Evolutionary conservation across 2,329 filamentous ascomycete species (phyloP).

Genomic region (Fusarium xyrophilum): DNA sequence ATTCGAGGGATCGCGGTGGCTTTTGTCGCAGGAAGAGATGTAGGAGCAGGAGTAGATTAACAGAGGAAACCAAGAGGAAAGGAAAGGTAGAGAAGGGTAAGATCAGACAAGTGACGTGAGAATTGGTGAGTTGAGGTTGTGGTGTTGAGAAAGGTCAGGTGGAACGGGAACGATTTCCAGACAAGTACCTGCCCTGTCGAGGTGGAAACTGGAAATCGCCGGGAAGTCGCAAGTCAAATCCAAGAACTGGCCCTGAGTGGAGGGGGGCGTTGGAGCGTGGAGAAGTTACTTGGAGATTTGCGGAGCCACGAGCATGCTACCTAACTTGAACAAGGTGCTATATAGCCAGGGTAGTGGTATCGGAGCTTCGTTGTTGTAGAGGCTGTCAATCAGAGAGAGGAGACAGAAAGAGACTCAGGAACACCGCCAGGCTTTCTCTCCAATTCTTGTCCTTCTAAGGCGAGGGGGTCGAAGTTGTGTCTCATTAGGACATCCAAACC

Average conservation of each 20-base stretch:
- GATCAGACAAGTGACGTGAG: constrained; percentile 3
- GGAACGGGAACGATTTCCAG: constrained; percentile 29
- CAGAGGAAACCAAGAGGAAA: background rate
- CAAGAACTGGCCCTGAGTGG: constrained; percentile 20
- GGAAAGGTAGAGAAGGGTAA: background rate
- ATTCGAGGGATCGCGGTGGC: constrained; percentile 21
- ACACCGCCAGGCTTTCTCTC: background rate
- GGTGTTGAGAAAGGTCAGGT: constrained; percentile 34
- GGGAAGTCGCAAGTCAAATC: constrained; percentile 25
- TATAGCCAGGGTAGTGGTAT: background rate
- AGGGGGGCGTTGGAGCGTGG: constrained; percentile 30
- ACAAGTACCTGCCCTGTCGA: constrained; percentile 31
- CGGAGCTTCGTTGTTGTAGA: background rate
- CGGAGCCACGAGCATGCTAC: constrained; percentile 16
- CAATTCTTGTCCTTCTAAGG: background rate
- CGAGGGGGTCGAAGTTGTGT: background rate
- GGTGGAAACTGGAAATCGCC: constrained; percentile 30
- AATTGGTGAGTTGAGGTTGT: constrained; percentile 26
- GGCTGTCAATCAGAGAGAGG: background rate
- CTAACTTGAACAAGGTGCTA: constrained; percentile 6
- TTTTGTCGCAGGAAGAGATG: constrained; percentile 1
- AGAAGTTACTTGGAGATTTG: constrained; percentile 30
- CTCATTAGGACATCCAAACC: background rate
- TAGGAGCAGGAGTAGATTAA: background rate
- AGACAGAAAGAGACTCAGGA: background rate